phyloP scores from a whole-genome alignment of 148 eudicot genomes.

The Arctostaphylos glauca region DNA sequence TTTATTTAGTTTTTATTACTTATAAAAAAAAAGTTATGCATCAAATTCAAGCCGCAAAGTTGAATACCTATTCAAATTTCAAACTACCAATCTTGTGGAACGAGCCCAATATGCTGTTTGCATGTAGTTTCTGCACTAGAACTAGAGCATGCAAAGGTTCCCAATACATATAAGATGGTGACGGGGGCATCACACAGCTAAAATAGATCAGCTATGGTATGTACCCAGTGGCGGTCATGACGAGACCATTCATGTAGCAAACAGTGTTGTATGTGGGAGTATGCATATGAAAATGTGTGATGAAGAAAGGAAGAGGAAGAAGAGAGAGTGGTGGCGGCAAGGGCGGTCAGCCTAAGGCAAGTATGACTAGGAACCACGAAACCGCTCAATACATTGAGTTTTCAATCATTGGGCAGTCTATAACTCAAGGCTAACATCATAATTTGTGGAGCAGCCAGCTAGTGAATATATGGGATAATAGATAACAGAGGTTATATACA shows the following conservation, averaged over 20 bases:
- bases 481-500: too few relatives aligned
- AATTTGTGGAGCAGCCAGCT: not conserved
- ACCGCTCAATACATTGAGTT: not conserved
- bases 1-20: too few relatives aligned
- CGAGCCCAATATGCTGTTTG: not conserved
- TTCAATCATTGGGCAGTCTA: not conserved
- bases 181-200: not conserved
- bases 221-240: too few relatives aligned
- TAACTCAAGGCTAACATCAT: not conserved
- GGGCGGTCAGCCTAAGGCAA: not conserved
- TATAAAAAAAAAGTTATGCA: too few relatives aligned
- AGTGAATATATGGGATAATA: too few relatives aligned
- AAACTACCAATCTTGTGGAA: not conserved
- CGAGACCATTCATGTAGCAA: too few relatives aligned
- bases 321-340: too few relatives aligned
- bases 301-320: too few relatives aligned
- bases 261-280: too few relatives aligned
- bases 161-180: not conserved
- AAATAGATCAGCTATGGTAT: too few relatives aligned
- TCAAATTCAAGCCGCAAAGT: not conserved
- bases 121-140: not conserved
- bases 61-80: not conserved
- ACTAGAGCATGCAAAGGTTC: not conserved
- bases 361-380: not conserved
- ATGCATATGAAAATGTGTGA: too few relatives aligned